These are phyloP conservation scores for Chlorella variabilis DNA, from an alignment of 163 green algal species.

Conservation along the genomic window DNA sequence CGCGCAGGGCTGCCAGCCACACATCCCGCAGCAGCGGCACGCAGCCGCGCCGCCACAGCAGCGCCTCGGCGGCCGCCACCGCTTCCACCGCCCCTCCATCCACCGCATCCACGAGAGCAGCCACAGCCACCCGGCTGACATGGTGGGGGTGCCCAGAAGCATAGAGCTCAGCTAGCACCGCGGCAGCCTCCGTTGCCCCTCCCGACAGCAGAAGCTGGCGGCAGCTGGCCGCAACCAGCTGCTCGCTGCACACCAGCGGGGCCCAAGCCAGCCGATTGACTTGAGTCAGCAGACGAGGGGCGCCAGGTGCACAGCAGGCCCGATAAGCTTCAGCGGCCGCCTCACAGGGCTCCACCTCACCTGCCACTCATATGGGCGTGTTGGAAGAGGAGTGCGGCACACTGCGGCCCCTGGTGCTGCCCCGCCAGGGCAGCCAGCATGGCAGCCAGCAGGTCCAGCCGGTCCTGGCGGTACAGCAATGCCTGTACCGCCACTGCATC, in stretches of 20 bases:
- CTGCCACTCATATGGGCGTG: background rate
- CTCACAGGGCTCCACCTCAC: too few species aligned
- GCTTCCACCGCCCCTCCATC: background rate
- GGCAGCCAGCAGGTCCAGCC: background rate
- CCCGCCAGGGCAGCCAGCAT: background rate
- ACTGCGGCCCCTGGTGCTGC: background rate
- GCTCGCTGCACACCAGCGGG: background rate
- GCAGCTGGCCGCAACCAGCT: background rate
- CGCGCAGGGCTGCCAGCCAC: background rate
- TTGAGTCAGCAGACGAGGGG: too few species aligned
- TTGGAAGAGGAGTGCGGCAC: background rate
- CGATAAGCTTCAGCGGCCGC: too few species aligned
- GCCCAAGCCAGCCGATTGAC: too few species aligned
- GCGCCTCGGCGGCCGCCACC: background rate
- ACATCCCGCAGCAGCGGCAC: constrained; percentile 4
- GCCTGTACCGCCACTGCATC: background rate
- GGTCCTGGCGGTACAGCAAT: background rate
- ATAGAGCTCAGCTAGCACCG: background rate
- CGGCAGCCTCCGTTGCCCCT: background rate
- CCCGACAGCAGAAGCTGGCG: constrained; percentile 14
- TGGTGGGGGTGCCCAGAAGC: background rate
- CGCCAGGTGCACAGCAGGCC: too few species aligned
- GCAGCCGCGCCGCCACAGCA: background rate
- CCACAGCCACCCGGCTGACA: background rate
- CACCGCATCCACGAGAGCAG: background rate